Base-by-base conservation (phyloP, 495 filamentous ascomycete species). In the Letharia columbiana region DNA sequence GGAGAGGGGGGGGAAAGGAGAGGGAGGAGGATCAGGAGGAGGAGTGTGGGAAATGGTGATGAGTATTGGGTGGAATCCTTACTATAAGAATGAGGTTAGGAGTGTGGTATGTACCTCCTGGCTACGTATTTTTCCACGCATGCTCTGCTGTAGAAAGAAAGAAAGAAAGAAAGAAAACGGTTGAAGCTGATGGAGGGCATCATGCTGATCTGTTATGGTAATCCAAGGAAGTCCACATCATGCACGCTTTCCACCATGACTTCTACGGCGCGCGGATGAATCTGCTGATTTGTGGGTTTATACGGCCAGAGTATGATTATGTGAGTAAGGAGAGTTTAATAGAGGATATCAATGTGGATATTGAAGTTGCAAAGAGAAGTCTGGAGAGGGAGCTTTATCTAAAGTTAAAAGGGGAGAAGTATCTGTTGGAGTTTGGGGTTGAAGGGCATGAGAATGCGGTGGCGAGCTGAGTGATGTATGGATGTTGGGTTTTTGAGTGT, bases 31-130 rank as follows among this genome's bases (percentile, higher is more conserved):
- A 42, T 60, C 60, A 8, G 65, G 66, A n/a, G 77, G 78, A 47
- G 77, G 75, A 52, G 78, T 96, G 28, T 90, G 87, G 75, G 90
- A 90, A 0, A 95, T 96, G 79, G 93, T 96, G 60, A 87, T 98
- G 87, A 89, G 85, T 47, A 93, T 98, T 61, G 92, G 93, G n/a
- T 96, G 89, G 81, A 96, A 96, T 72, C 91, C 92, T 0, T 95
- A 91, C 76, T 96, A 95, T 78, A 92, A 91, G 74, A 96, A 97
- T 75, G 83, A 83, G 33, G 84, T 88, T 49, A 82, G 90, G 28
- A 88, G 84, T 49, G 89, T 93, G 70, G 82, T 83, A 75, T 39
- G 78, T 77, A n/a, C 62, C 50, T 45, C 61, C 58, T 60, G 33
- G 33, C 41, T 47, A 17, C 42, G 65, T 63, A 11, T 60, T 33